Conservation (phyloP, 1,284 basidiomycete genomes). For the Butyriboletus appendiculatus region DNA sequence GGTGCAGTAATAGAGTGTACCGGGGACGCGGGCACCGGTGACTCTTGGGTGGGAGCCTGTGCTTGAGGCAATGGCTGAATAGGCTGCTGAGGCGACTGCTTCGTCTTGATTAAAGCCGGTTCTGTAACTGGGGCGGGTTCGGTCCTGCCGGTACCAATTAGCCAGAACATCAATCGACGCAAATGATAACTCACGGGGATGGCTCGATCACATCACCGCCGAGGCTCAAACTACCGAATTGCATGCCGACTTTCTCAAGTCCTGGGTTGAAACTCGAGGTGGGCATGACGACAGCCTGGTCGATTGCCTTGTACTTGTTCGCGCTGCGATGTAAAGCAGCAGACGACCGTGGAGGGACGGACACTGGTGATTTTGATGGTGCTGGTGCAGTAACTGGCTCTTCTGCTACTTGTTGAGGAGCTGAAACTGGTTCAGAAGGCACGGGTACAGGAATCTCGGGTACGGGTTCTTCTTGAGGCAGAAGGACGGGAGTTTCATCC, state of each 20-base stretch:
- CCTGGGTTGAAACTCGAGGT: slow-evolving; percentile 54
- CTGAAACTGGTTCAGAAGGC: slow-evolving; percentile 13
- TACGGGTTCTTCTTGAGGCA: slow-evolving; percentile 20
- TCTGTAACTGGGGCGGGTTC: slow-evolving; percentile 21
- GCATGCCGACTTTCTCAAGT: slow-evolving; percentile 78
- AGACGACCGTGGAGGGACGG: slow-evolving; percentile 46
- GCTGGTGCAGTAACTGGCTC: slow-evolving; percentile 19
- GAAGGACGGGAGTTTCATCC: slow-evolving; percentile 14
- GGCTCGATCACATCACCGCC: slow-evolving; percentile 62
- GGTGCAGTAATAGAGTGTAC: slow-evolving; percentile 40
- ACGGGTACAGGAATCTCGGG: slow-evolving; percentile 12
- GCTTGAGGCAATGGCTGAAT: slow-evolving; percentile 32
- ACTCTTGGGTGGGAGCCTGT: slow-evolving; percentile 24
- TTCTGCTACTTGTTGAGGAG: slow-evolving; percentile 19
- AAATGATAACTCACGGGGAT: slow-evolving; percentile 42
- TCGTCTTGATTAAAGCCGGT: slow-evolving; percentile 48
- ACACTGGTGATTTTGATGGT: slow-evolving; percentile 36
- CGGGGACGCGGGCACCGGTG: slow-evolving; percentile 35
- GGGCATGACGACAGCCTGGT: slow-evolving; percentile 78
- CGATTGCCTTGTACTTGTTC: slow-evolving; percentile 65
- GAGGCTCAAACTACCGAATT: slow-evolving; percentile 77
- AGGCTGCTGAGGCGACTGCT: slow-evolving; percentile 46
- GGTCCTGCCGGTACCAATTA: slow-evolving; percentile 20
- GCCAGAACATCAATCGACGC: not conserved
- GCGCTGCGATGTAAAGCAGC: slow-evolving; percentile 53